Evolutionary conservation across 2,329 filamentous ascomycete genomes (phyloP).

Genomic region (Capronia americana): DNA sequence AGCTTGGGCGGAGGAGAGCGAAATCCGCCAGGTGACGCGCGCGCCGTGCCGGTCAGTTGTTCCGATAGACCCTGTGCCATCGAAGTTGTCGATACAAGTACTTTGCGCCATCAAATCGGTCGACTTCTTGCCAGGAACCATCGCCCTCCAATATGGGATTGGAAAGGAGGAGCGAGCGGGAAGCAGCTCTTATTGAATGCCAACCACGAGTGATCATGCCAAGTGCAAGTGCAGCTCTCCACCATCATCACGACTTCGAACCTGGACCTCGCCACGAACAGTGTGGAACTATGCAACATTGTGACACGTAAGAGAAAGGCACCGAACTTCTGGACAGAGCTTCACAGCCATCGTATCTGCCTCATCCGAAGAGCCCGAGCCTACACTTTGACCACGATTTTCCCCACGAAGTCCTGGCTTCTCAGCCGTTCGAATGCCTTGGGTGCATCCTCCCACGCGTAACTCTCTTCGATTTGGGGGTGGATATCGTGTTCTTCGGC

Average conservation of each 20-base stretch:
- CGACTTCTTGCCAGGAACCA: not conserved
- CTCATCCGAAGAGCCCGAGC: not conserved
- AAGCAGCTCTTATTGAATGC: not conserved
- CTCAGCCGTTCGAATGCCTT: slow-evolving; percentile 10
- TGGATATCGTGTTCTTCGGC: slow-evolving; percentile 17
- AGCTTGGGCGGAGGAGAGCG: slow-evolving; percentile 1
- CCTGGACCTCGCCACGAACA: not conserved
- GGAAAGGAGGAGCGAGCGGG: not conserved
- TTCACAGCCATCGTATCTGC: not conserved
- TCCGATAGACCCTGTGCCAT: not conserved
- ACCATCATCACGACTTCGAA: not conserved
- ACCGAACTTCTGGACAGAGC: not conserved
- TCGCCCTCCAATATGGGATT: not conserved
- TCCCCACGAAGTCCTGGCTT: slow-evolving; percentile 7
- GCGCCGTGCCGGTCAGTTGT: not conserved
- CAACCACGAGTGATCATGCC: not conserved
- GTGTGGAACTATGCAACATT: not conserved
- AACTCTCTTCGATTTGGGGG: slow-evolving; percentile 9
- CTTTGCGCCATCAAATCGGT: not conserved
- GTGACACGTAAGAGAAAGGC: not conserved
- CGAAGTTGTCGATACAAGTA: not conserved
- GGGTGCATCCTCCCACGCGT: slow-evolving; percentile 10
- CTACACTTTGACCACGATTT: slow-evolving; percentile 8
- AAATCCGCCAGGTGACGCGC: not conserved
- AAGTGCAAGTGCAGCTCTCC: not conserved